Percentiles rank a stretch among this genome's conserved stretches.
Conservation (phyloP, 768 basidiomycete genomes). For the Trametes elegans region DNA sequence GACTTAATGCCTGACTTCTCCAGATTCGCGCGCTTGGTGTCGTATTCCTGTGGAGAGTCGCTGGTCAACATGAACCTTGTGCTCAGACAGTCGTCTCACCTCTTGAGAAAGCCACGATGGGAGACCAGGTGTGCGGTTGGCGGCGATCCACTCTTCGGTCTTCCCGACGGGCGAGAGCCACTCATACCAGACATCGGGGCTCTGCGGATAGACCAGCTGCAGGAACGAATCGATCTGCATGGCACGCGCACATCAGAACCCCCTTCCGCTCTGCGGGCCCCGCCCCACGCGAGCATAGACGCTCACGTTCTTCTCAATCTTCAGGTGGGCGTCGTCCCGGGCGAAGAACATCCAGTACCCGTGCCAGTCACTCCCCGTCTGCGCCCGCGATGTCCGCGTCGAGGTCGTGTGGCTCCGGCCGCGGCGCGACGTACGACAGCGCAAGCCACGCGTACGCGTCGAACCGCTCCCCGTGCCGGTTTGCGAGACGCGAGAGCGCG, state of each 20-base stretch:
- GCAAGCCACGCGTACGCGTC: constrained; percentile 38
- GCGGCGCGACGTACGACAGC: constrained; percentile 33
- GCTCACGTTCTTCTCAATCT: constrained; percentile 9
- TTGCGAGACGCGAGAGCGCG: not conserved
- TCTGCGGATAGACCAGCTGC: constrained; percentile 32
- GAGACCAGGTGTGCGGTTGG: constrained; percentile 24
- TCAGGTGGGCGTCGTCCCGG: not conserved
- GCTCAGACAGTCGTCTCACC: too few relatives aligned
- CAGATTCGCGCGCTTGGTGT: constrained; percentile 21
- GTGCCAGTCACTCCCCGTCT: constrained; percentile 6
- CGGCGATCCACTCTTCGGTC: constrained; percentile 29
- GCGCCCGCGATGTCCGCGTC: constrained; percentile 23
- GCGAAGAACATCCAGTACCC: constrained; percentile 40
- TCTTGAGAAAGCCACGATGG: constrained; percentile 33
- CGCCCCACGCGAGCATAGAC: too few relatives aligned
- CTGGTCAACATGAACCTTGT: too few relatives aligned
- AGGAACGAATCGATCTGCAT: constrained; percentile 40
- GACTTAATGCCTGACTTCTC: constrained; percentile 32
- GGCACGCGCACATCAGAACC: not conserved
- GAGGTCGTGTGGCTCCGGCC: constrained; percentile 26
- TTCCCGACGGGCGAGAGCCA: constrained; percentile 35
- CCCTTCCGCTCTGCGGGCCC: too few relatives aligned
- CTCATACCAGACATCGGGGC: constrained; percentile 35
- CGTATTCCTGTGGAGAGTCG: constrained; percentile 29
- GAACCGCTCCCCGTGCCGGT: constrained; percentile 37